Percentiles rank a stretch among this genome's conserved stretches.
phyloP scores from a whole-genome alignment of 192 early-diverging fungal species.

The Coemansia sp. region DNA sequence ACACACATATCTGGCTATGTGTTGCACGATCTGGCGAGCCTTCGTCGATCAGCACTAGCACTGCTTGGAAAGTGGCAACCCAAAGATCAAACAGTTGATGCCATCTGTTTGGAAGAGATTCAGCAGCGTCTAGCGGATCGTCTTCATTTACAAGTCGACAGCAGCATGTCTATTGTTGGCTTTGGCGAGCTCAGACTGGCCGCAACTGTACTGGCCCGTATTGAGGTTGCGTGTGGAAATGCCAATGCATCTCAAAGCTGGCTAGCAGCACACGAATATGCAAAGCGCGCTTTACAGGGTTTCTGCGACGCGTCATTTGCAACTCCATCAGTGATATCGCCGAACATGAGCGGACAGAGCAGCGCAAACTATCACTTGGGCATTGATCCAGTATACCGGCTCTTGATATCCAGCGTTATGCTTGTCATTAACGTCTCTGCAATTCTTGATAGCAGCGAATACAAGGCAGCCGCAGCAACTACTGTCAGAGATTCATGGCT shows the following conservation, averaged over 20 bases:
- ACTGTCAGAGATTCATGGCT: conserved; percentile 25
- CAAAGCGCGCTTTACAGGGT: not conserved
- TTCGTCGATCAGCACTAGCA: conserved; percentile 21
- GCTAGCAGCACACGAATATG: conserved; percentile 20
- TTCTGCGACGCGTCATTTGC: not conserved
- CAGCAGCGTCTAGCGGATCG: conserved; percentile 16
- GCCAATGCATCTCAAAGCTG: conserved; percentile 15
- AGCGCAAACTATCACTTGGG: not conserved
- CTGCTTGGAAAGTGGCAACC: conserved; percentile 38
- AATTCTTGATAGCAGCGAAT: conserved; percentile 2
- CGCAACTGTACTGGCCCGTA: conserved; percentile 22
- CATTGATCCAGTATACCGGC: not conserved
- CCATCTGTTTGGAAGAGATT: not conserved
- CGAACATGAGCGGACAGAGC: not conserved
- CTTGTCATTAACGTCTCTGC: conserved; percentile 30
- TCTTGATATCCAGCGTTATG: conserved; percentile 26
- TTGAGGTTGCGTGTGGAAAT: conserved; percentile 13
- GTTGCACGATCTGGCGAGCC: conserved; percentile 15
- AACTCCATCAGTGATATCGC: not conserved
- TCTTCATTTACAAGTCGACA: conserved; percentile 4
- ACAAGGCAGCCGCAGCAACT: not conserved
- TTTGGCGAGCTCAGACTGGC: conserved; percentile 15
- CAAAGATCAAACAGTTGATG: not conserved
- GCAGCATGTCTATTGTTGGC: not conserved
- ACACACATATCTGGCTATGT: conserved; percentile 21